Evolutionary conservation across 208 protist genomes (phyloP).

Genomic region (Crithidia acanthocephali): DNA sequence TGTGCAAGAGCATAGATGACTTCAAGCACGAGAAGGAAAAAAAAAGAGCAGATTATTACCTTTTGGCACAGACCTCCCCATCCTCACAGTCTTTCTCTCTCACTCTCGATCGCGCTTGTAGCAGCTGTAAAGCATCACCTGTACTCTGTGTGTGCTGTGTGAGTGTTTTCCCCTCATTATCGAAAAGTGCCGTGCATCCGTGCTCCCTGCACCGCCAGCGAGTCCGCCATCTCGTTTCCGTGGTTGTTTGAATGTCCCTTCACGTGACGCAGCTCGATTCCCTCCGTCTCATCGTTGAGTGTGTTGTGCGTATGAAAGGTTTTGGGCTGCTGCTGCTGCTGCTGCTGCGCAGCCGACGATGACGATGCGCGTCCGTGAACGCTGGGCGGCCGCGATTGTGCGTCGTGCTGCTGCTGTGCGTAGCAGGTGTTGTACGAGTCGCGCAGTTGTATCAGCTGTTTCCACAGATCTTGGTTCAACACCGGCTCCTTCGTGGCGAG

Average conservation of each 20-base stretch:
- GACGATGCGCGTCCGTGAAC: too few relatives aligned
- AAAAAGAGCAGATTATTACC: too few relatives aligned
- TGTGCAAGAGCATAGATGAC: too few relatives aligned
- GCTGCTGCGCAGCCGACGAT: not conserved
- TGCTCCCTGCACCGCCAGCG: conserved; percentile 53
- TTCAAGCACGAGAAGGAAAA: too few relatives aligned
- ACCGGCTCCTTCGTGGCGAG: conserved; percentile 49
- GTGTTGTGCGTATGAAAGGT: conserved; percentile 25
- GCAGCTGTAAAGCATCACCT: not conserved
- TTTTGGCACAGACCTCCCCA: too few relatives aligned
- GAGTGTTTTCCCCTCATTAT: too few relatives aligned
- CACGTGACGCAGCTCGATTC: conserved; percentile 66
- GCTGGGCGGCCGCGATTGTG: not conserved
- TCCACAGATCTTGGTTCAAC: conserved; percentile 77
- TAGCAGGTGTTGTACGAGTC: conserved; percentile 59
- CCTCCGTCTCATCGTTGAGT: conserved; percentile 37
- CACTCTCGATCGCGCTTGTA: not conserved
- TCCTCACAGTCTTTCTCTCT: too few relatives aligned
- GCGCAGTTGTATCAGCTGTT: conserved; percentile 39
- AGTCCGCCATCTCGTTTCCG: conserved; percentile 79
- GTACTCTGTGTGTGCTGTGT: too few relatives aligned
- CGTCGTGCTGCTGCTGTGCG: conserved; percentile 31
- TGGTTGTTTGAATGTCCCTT: conserved; percentile 64
- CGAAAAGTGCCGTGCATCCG: conserved; percentile 18
- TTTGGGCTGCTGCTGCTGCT: too few relatives aligned